Conservation (phyloP, 1,284 basidiomycete species). For the Irpex lacteus region DNA sequence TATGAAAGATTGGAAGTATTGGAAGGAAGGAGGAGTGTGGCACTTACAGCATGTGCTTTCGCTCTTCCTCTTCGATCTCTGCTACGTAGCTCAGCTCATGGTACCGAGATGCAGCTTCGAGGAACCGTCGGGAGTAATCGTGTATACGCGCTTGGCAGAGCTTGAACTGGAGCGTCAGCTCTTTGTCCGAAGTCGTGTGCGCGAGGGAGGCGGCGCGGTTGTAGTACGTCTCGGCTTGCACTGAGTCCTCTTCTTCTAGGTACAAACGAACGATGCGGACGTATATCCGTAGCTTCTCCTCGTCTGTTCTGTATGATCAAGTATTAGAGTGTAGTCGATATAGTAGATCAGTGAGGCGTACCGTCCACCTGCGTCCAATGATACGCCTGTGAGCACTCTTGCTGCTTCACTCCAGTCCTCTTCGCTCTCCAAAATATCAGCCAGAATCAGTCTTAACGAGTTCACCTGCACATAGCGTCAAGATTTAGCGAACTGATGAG, state of each 20-base stretch:
- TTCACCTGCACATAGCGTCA: constrained; percentile 59
- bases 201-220: constrained; percentile 92
- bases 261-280: constrained; percentile 92
- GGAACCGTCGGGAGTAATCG: constrained; percentile 88
- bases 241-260: constrained; percentile 93
- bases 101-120: constrained; percentile 93
- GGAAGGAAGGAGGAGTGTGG: neutral
- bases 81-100: constrained; percentile 90
- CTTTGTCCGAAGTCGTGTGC: constrained; percentile 73
- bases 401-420: constrained; percentile 95
- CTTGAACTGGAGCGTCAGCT: constrained; percentile 79
- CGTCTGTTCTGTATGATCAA: constrained; percentile 67
- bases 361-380: constrained; percentile 90
- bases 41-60: constrained; percentile 80
- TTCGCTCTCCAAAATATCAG: constrained; percentile 83
- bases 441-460: constrained; percentile 80
- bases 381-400: constrained; percentile 85
- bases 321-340: neutral
- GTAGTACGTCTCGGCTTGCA: constrained; percentile 94
- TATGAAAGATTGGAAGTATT: neutral
- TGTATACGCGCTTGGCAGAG: constrained; percentile 91
- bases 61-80: constrained; percentile 88
- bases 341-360: constrained; percentile 30
- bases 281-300: constrained; percentile 87
- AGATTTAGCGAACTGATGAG: constrained; percentile 5